phyloP scores from a whole-genome alignment of 2,329 filamentous ascomycete species.

The Ascocoryne sarcoides region DNA sequence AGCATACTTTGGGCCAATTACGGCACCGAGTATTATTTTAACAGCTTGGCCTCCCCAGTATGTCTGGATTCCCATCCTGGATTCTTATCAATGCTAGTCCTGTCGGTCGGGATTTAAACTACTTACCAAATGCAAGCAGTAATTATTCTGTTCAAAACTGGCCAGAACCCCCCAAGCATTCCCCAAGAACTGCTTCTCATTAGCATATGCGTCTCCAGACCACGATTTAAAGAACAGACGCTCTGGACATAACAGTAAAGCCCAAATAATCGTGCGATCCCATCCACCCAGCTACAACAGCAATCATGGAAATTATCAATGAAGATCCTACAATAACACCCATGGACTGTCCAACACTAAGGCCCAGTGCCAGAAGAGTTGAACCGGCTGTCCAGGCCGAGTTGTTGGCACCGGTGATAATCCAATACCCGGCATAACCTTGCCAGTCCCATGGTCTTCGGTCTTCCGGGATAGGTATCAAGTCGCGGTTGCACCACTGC shows the following conservation, averaged over 20 bases:
- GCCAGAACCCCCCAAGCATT: constrained; percentile 29
- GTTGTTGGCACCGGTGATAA: constrained; percentile 25
- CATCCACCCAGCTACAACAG: constrained; percentile 30
- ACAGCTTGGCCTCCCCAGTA: constrained; percentile 29
- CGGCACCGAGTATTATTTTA: constrained; percentile 25
- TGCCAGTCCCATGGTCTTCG: constrained; percentile 26
- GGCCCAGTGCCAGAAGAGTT: constrained; percentile 23
- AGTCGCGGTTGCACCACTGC: constrained; percentile 19
- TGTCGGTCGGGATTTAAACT: too few relatives aligned
- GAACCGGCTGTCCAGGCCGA: constrained; percentile 26
- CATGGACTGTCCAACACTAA: constrained; percentile 27
- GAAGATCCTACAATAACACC: constrained; percentile 28
- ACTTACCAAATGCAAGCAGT: constrained; percentile 26
- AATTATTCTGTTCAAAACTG: constrained; percentile 27
- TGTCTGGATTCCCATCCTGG: constrained; percentile 24
- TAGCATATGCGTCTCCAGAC: too few relatives aligned
- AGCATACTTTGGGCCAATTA: constrained; percentile 24
- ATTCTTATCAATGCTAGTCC: too few relatives aligned
- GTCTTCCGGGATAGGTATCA: constrained; percentile 18
- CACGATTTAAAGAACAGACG: too few relatives aligned
- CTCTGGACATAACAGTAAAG: constrained; percentile 28
- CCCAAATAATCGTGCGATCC: constrained; percentile 29
- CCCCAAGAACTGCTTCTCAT: constrained; percentile 20
- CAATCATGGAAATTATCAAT: constrained; percentile 27
- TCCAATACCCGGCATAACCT: constrained; percentile 27